Evolutionary conservation across 2,329 filamentous ascomycete genomes (phyloP).

Genomic region (Decorospora gaudefroyi): DNA sequence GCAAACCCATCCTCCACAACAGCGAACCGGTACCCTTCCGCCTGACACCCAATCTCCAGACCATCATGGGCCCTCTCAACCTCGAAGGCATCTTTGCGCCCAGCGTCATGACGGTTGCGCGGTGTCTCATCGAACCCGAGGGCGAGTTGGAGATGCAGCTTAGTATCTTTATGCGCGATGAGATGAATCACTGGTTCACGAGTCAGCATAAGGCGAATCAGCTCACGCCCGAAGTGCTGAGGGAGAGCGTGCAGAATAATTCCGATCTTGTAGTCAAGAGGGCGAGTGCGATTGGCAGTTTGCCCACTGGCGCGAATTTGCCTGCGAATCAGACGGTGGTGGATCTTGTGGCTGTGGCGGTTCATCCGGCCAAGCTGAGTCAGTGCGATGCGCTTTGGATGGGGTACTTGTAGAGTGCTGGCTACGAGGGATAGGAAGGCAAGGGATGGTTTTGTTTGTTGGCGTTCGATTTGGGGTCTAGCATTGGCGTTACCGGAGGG

Average conservation of each 20-base stretch:
- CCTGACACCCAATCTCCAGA: constrained; percentile 93
- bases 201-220: constrained; percentile 66
- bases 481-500: no score
- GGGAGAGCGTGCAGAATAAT: constrained; percentile 82
- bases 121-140: constrained; percentile 83
- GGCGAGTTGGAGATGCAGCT: constrained; percentile 91
- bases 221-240: constrained; percentile 66
- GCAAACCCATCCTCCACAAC: constrained; percentile 90
- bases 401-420: constrained; percentile 73
- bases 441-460: no score
- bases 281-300: constrained; percentile 79
- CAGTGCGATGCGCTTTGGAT: constrained; percentile 95
- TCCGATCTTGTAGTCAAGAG: constrained; percentile 90
- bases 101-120: constrained; percentile 92
- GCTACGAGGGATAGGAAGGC: not conserved
- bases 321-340: constrained; percentile 97
- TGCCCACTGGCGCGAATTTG: constrained; percentile 72
- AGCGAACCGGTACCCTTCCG: constrained; percentile 96
- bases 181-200: constrained; percentile 97
- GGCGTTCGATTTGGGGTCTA: no score
- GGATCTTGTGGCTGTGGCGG: constrained; percentile 88
- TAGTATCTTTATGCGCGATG: constrained; percentile 91
- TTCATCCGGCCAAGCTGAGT: constrained; percentile 86
- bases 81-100: constrained; percentile 97
- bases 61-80: constrained; percentile 91